Evolutionary conservation across 2,329 filamentous ascomycete genomes (phyloP).

Genomic region (Aureobasidium sp.): DNA sequence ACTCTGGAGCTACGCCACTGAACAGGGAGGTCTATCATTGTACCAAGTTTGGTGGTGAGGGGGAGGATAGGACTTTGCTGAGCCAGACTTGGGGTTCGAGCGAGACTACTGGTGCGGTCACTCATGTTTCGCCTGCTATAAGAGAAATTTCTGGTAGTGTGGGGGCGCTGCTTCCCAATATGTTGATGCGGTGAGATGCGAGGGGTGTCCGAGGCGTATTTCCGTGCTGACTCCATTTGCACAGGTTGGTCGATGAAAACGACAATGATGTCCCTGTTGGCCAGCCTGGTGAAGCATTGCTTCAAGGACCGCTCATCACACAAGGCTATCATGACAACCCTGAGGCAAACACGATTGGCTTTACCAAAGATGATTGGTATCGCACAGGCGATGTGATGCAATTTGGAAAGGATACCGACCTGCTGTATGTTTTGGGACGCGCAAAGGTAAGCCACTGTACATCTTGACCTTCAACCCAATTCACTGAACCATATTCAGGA

Average conservation of each 20-base stretch:
- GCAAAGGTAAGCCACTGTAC: slow-evolving; percentile 42
- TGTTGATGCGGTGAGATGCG: neutral
- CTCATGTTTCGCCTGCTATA: slow-evolving; percentile 21
- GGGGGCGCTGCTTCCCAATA: slow-evolving; percentile 34
- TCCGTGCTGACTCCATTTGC: neutral
- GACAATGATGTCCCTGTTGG: slow-evolving; percentile 35
- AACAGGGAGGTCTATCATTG: slow-evolving; percentile 27
- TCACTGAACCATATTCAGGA: neutral
- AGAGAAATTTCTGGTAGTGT: slow-evolving; percentile 30
- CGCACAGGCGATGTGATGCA: slow-evolving; percentile 37
- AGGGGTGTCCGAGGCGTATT: neutral
- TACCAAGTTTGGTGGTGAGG: slow-evolving; percentile 48
- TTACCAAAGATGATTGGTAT: slow-evolving; percentile 21
- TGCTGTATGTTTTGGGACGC: slow-evolving; percentile 1
- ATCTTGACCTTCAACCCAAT: no score
- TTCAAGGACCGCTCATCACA: slow-evolving; percentile 37
- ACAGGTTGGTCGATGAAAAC: slow-evolving; percentile 36
- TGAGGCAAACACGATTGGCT: slow-evolving; percentile 20
- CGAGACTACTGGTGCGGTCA: slow-evolving; percentile 48
- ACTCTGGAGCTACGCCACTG: slow-evolving; percentile 37
- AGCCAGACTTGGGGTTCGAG: slow-evolving; percentile 53
- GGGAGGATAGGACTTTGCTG: slow-evolving; percentile 31
- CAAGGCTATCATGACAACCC: slow-evolving; percentile 30
- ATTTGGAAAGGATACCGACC: slow-evolving; percentile 19
- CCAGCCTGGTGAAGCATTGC: slow-evolving; percentile 38